phyloP scores from a whole-genome alignment of 768 basidiomycete genomes.

The Antrodiella citrinella region DNA sequence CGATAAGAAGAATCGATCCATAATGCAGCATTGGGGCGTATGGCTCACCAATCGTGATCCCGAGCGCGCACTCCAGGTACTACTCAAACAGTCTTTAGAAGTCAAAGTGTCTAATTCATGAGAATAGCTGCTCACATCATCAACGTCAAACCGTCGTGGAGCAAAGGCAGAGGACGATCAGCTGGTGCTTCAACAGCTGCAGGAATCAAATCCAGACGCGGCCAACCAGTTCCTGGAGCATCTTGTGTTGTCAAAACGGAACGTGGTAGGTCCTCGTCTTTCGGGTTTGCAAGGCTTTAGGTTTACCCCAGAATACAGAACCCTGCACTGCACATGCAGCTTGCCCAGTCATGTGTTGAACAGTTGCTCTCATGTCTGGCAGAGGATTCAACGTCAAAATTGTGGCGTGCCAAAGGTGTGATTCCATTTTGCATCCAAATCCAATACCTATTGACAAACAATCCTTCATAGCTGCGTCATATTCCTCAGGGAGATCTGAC shows the following conservation, averaged over 20 bases:
- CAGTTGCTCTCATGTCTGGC: conserved; percentile 42
- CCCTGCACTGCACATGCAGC: conserved; percentile 53
- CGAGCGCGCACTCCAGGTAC: conserved; percentile 64
- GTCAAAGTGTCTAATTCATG: neutral
- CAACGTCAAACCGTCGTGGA: conserved; percentile 45
- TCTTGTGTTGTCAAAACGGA: conserved; percentile 63
- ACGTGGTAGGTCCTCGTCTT: conserved; percentile 33
- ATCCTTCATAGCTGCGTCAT: conserved; percentile 18
- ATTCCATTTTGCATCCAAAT: neutral
- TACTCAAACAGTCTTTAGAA: conserved; percentile 5
- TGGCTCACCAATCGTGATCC: conserved; percentile 72
- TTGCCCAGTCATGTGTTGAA: conserved; percentile 50
- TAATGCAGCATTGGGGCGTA: conserved; percentile 69
- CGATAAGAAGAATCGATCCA: conserved; percentile 46
- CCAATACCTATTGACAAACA: neutral
- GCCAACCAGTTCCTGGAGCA: conserved; percentile 74
- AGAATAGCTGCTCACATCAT: conserved; percentile 50
- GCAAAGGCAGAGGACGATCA: conserved; percentile 58
- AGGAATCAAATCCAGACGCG: conserved; percentile 47
- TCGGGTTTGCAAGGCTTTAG: neutral
- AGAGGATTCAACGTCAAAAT: conserved; percentile 44
- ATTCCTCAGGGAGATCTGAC: conserved; percentile 20
- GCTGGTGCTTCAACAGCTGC: conserved; percentile 45
- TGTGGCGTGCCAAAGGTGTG: conserved; percentile 69
- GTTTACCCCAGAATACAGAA: conserved; percentile 31